phyloP scores from a whole-genome alignment of 1,139 yeast species.

The Candida tunisiensis region DNA sequence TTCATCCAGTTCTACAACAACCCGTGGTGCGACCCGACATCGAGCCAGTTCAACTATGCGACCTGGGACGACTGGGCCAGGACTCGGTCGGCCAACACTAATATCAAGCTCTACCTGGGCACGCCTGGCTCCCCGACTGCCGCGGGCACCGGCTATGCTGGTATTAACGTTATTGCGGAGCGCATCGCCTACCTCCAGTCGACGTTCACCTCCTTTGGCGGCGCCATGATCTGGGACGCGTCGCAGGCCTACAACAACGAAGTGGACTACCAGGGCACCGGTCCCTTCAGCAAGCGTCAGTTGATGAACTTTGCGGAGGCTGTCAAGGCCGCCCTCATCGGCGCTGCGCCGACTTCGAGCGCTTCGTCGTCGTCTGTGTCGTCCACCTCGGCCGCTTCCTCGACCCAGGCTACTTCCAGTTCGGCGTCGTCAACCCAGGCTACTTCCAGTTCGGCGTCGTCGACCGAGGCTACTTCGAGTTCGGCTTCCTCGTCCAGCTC shows the following conservation, averaged over 20 bases:
- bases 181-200: constrained; percentile 12
- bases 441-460: neutral
- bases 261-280: constrained; percentile 17
- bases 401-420: constrained; percentile 1
- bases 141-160: constrained; percentile 46
- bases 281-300: no score
- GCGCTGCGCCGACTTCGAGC: constrained; percentile 3
- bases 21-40: constrained; percentile 3
- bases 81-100: constrained; percentile 41
- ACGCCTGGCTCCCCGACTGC: constrained; percentile 53
- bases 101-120: constrained; percentile 47
- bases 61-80: constrained; percentile 63
- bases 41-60: constrained; percentile 34
- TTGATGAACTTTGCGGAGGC: constrained; percentile 28
- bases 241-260: constrained; percentile 53
- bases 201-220: constrained; percentile 43
- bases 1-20: constrained; percentile 90
- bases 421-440: neutral
- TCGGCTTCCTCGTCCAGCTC: neutral
- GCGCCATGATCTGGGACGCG: constrained; percentile 86
- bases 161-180: constrained; percentile 7
- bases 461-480: neutral
- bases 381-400: constrained; percentile 1
- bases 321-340: constrained; percentile 23
- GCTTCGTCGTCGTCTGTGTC: constrained; percentile 1